These are phyloP conservation scores for Verruconis gallopava DNA, from an alignment of 2,329 filamentous ascomycete genomes.

Conservation along the genomic window DNA sequence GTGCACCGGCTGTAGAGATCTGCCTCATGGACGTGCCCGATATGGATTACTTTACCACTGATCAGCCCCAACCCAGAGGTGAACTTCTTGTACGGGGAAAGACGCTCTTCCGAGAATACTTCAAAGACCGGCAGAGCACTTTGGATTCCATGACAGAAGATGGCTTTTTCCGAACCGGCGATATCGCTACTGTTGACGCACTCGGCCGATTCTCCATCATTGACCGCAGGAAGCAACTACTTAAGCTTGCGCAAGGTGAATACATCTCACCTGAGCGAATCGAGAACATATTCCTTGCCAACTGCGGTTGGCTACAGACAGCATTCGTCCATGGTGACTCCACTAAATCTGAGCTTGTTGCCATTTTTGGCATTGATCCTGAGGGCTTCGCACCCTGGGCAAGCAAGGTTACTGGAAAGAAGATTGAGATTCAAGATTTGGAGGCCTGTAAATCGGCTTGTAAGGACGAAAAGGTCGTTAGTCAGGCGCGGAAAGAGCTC, in stretches of 20 bases:
- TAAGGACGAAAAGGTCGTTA: constrained; percentile 55
- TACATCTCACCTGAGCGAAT: constrained; percentile 96
- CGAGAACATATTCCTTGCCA: constrained; percentile 85
- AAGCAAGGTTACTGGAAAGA: constrained; percentile 58
- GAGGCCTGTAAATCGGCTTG: constrained; percentile 54
- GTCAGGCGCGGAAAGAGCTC: constrained; percentile 65
- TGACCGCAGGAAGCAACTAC: constrained; percentile 96
- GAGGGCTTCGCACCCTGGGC: constrained; percentile 72
- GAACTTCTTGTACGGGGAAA: constrained; percentile 76
- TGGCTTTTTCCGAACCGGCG: constrained; percentile 95
- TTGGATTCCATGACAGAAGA: constrained; percentile 68
- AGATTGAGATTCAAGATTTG: constrained; percentile 50
- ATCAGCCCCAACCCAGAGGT: constrained; percentile 81
- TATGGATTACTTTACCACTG: constrained; percentile 79
- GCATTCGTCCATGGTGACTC: constrained; percentile 88
- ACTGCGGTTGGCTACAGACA: constrained; percentile 61
- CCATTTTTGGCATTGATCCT: constrained; percentile 77
- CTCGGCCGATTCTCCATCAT: constrained; percentile 83
- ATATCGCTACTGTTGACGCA: constrained; percentile 76
- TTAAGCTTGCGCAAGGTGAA: constrained; percentile 94
- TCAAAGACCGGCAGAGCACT: constrained; percentile 81
- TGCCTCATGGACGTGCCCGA: constrained; percentile 83
- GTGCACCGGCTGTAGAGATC: constrained; percentile 54
- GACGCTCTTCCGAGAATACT: constrained; percentile 76
- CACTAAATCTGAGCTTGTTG: constrained; percentile 69